phyloP scores from a whole-genome alignment of 2,329 filamentous ascomycete genomes.

The Parastagonospora nodorum region DNA sequence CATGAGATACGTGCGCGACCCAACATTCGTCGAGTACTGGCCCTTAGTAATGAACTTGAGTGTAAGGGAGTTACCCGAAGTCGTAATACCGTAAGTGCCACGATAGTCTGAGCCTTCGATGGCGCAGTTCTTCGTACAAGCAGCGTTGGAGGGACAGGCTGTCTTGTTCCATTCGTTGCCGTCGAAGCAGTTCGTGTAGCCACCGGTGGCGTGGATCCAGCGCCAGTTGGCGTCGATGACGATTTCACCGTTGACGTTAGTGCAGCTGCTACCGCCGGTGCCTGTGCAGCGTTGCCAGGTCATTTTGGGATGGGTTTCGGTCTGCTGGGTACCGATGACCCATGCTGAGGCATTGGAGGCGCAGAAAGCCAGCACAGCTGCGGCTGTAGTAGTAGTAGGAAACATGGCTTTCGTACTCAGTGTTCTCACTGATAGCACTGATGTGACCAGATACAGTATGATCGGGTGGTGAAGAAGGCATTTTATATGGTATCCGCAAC shows the following conservation, averaged over 20 bases:
- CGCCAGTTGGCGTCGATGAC: constrained; percentile 54
- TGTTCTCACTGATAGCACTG: constrained; percentile 1
- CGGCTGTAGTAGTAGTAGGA: constrained; percentile 22
- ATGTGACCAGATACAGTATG: constrained; percentile 1
- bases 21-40: constrained; percentile 45
- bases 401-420: constrained; percentile 20
- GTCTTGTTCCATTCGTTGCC: constrained; percentile 49
- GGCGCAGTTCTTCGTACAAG: constrained; percentile 43
- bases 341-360: constrained; percentile 37
- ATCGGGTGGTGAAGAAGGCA: constrained; percentile 2
- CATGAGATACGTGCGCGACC: constrained; percentile 44
- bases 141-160: constrained; percentile 39
- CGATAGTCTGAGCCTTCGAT: constrained; percentile 46
- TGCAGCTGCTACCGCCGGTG: constrained; percentile 38
- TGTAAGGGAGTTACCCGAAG: constrained; percentile 56
- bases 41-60: constrained; percentile 61
- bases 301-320: constrained; percentile 46
- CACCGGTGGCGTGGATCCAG: constrained; percentile 50
- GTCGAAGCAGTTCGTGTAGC: constrained; percentile 47
- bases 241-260: constrained; percentile 39
- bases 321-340: constrained; percentile 41
- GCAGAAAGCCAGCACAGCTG: constrained; percentile 29
- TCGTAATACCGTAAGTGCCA: constrained; percentile 51
- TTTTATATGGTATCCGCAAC: constrained; percentile 8
- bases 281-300: constrained; percentile 42